Conservation (phyloP, 2,329 filamentous ascomycete genomes). For the Sclerotiophoma versabilis region DNA sequence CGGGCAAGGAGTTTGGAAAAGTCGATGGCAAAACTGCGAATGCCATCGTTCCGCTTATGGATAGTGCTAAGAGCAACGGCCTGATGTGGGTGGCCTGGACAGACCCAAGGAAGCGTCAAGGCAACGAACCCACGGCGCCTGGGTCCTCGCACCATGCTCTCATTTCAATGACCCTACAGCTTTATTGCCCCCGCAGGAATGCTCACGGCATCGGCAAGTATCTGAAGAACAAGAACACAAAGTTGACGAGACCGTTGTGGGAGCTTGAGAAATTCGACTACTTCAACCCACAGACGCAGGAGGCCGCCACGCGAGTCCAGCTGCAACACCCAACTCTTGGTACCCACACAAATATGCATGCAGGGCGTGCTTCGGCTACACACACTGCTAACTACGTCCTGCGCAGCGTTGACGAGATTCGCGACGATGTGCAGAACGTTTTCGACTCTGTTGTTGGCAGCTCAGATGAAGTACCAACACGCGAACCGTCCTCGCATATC, state of each 20-base stretch:
- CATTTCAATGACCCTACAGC: conserved; percentile 69
- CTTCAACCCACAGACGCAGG: conserved; percentile 72
- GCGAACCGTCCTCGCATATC: conserved; percentile 70
- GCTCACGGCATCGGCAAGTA: conserved; percentile 71
- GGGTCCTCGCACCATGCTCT: conserved; percentile 31
- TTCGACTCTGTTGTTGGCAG: conserved; percentile 83
- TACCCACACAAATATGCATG: neutral
- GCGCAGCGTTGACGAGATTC: conserved; percentile 75
- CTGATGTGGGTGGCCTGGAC: conserved; percentile 78
- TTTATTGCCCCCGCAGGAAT: conserved; percentile 78
- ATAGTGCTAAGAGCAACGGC: conserved; percentile 64
- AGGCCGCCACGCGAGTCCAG: conserved; percentile 24
- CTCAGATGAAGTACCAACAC: conserved; percentile 73
- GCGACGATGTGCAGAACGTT: conserved; percentile 81
- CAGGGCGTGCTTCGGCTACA: conserved; percentile 16
- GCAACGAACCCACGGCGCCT: conserved; percentile 57
- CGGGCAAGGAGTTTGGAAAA: conserved; percentile 74
- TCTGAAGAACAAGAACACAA: conserved; percentile 71
- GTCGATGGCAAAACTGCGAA: conserved; percentile 72
- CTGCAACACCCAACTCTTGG: conserved; percentile 25
- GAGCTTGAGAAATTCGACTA: conserved; percentile 72
- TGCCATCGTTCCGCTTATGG: conserved; percentile 76
- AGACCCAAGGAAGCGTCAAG: conserved; percentile 67
- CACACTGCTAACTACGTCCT: conserved; percentile 25
- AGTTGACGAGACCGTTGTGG: conserved; percentile 68